Evolutionary conservation across 345 rosid species (phyloP).

Genomic region (Euphorbia tirucalli): DNA sequence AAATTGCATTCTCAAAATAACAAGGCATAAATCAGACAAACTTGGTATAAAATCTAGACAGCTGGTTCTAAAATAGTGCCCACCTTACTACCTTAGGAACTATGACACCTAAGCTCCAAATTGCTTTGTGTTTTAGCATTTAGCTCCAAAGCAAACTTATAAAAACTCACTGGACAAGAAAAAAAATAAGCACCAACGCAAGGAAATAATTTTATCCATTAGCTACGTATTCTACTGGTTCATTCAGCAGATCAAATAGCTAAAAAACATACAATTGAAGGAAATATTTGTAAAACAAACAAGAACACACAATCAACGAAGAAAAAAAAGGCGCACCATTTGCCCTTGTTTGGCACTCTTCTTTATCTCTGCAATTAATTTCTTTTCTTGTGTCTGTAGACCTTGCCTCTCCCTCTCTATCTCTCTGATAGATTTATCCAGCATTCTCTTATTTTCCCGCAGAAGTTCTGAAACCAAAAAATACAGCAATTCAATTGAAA

Average conservation of each 20-base stretch:
- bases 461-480: slow-evolving; percentile 57
- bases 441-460: slow-evolving; percentile 94
- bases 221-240: no score
- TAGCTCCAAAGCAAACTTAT: neutral
- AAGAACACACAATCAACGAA: neutral
- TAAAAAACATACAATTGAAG: no score
- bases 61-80: no score
- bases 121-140: neutral
- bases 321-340: slow-evolving; percentile 55
- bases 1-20: no score
- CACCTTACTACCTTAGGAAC: no score
- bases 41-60: neutral
- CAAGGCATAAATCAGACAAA: neutral
- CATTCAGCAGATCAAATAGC: no score
- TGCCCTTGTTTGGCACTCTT: slow-evolving; percentile 96
- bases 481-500: neutral
- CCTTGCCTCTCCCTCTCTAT: slow-evolving; percentile 96
- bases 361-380: slow-evolving; percentile 83
- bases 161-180: neutral
- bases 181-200: neutral
- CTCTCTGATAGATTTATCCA: slow-evolving; percentile 92
- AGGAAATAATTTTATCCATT: no score
- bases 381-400: slow-evolving; percentile 86
- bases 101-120: no score
- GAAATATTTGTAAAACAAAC: neutral